These are phyloP conservation scores for Salpingoeca rosetta DNA, from an alignment of 78 protist genomes.

Conservation along the genomic window DNA sequence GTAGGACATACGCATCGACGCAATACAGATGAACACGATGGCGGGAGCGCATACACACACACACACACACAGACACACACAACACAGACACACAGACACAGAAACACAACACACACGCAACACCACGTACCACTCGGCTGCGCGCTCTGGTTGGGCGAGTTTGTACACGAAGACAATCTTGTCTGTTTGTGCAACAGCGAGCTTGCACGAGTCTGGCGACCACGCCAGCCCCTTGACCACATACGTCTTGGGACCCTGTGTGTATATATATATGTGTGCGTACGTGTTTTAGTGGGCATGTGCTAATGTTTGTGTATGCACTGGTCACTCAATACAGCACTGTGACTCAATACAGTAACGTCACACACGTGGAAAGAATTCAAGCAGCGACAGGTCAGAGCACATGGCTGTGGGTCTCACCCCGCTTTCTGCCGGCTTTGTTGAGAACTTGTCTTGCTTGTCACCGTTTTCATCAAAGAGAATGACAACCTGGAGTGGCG, in stretches of 20 bases:
- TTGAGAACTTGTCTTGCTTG: constrained; percentile 54
- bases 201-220: constrained; percentile 68
- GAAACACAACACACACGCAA: neutral
- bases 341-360: neutral
- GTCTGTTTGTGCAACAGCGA: constrained; percentile 81
- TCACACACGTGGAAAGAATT: neutral
- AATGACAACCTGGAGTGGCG: constrained; percentile 21
- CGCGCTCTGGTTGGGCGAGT: no score
- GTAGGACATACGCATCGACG: no score
- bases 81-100: no score
- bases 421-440: constrained; percentile 46
- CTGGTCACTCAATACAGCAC: neutral
- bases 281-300: neutral
- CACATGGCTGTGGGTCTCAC: neutral
- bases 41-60: no score
- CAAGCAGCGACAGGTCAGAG: neutral
- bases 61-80: no score
- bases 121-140: no score
- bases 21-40: no score
- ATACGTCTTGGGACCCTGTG: constrained; percentile 32
- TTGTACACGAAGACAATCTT: constrained; percentile 74
- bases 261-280: no score
- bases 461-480: constrained; percentile 72
- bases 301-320: neutral
- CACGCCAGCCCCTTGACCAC: constrained; percentile 58